Percentiles rank a stretch among this genome's conserved stretches.
phyloP scores from a whole-genome alignment of 1,284 basidiomycete genomes.

The Filobasidium uniguttulatum region DNA sequence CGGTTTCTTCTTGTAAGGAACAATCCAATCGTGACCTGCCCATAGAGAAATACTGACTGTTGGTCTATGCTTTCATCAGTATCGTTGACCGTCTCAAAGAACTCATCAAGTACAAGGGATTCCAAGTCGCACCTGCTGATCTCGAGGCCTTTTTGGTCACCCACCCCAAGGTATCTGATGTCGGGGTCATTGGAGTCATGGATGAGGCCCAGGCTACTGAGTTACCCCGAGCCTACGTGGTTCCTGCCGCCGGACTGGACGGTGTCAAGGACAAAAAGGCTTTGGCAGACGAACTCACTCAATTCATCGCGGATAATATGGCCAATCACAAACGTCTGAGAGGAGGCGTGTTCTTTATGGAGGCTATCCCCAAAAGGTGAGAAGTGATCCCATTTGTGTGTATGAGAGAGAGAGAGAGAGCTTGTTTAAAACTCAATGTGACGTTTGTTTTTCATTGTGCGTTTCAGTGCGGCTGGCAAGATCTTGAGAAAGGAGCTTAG shows the following conservation, averaged over 20 bases:
- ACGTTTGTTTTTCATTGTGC: neutral
- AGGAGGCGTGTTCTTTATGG: slow-evolving; percentile 40
- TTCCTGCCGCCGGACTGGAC: slow-evolving; percentile 37
- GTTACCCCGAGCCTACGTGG: slow-evolving; percentile 63
- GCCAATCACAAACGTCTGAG: slow-evolving; percentile 39
- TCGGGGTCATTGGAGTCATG: slow-evolving; percentile 58
- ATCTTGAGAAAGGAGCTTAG: slow-evolving; percentile 32
- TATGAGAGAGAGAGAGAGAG: too few relatives aligned
- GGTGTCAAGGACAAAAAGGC: slow-evolving; percentile 32
- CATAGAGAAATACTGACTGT: too few relatives aligned
- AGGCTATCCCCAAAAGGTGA: slow-evolving; percentile 38
- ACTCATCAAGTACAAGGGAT: slow-evolving; percentile 59
- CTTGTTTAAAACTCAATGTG: too few relatives aligned
- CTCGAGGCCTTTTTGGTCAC: slow-evolving; percentile 59
- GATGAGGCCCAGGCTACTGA: slow-evolving; percentile 54
- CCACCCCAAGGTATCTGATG: slow-evolving; percentile 57
- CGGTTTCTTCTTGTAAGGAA: slow-evolving; percentile 38
- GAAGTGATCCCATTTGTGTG: too few relatives aligned
- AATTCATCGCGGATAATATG: slow-evolving; percentile 51
- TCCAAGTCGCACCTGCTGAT: slow-evolving; percentile 65
- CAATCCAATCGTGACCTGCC: neutral
- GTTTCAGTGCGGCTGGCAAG: slow-evolving; percentile 34
- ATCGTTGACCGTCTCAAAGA: slow-evolving; percentile 50
- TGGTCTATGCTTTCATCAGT: slow-evolving; percentile 51
- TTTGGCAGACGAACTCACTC: slow-evolving; percentile 44